Base-by-base conservation (phyloP, 2,329 filamentous ascomycete species). In the Fulvia fulva region DNA sequence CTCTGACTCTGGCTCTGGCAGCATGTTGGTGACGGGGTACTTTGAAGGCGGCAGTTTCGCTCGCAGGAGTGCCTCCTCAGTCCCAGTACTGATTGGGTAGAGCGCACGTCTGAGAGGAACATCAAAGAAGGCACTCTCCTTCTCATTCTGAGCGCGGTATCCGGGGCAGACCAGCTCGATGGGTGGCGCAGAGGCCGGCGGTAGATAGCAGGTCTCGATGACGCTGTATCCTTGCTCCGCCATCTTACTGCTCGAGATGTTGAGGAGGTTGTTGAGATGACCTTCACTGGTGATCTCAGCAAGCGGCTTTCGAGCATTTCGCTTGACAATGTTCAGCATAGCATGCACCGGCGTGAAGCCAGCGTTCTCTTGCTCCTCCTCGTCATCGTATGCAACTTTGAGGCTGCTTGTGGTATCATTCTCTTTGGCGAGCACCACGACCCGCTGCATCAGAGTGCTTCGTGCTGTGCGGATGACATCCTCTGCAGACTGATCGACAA, bases 141-240 rank as follows among this genome's bases (percentile, higher is more conserved):
- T 85, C 74, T 97, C 92, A 3, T 75, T 70, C 14, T 81, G 73
- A 5, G 81, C 76, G 45, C 82, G 81, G 51, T 87, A 86, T 62
- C 87, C 89, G 50, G 87, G 86, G 71, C 88, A 93, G 45, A 84
- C 82, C 5, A 97, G 81, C 63, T 92, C 86, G 59, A 97, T 87
- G 0, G 94, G 94, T 6, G 93, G 92, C 4, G 94, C 93, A 1
- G 89, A 86, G 2, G 89, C 91, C 14, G 82, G 81, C n/a, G 90
- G 89, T 61, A 87, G 81, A 49, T 86, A 89, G 60, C 90, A 91
- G 60, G 90, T 86, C 73, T 99, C 94, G 30, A 97, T 84, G 19
- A 88, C 81, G 53, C 85, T 80, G 28, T 97, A 82, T 0, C 92
- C 90, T 21, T 87, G 86, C 51, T 86, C 80, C 43, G 83, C 77